Evolutionary conservation across 208 protist genomes (phyloP).

Genomic region (Jaenimonas drosophilae): DNA sequence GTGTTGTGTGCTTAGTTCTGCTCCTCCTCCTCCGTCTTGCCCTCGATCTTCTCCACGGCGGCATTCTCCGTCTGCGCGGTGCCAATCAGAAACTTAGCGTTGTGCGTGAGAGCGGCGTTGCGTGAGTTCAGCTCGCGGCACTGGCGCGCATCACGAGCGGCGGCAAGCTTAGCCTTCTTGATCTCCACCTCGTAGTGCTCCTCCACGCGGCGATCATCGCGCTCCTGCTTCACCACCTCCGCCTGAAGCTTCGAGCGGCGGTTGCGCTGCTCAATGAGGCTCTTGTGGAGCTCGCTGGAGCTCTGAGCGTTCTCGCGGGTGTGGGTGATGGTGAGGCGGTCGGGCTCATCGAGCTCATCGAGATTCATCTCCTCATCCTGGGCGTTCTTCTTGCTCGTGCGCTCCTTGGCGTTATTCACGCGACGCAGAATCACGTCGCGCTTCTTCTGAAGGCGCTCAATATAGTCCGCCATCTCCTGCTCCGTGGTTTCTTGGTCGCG

Average conservation of each 20-base stretch:
- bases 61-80: constrained; percentile 28
- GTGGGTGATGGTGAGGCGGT: too few species aligned
- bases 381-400: constrained; percentile 8
- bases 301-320: too few species aligned
- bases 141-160: constrained; percentile 44
- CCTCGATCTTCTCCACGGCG: constrained; percentile 38
- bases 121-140: constrained; percentile 50
- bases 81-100: constrained; percentile 56
- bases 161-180: constrained; percentile 32
- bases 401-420: constrained; percentile 4
- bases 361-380: constrained; percentile 13
- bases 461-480: constrained; percentile 58
- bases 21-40: constrained; percentile 23
- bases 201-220: constrained; percentile 21
- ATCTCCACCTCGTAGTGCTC: constrained; percentile 28
- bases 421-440: constrained; percentile 20
- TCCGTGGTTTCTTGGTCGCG: constrained; percentile 46
- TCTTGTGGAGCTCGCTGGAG: too few species aligned
- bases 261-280: too few species aligned
- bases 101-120: constrained; percentile 63
- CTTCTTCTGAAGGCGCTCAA: constrained; percentile 47
- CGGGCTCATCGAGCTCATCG: constrained; percentile 7
- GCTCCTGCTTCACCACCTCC: constrained; percentile 37
- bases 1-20: neutral
- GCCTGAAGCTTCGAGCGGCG: constrained; percentile 52